phyloP scores from a whole-genome alignment of 345 rosid species.

The Gynandropsis gynandra region DNA sequence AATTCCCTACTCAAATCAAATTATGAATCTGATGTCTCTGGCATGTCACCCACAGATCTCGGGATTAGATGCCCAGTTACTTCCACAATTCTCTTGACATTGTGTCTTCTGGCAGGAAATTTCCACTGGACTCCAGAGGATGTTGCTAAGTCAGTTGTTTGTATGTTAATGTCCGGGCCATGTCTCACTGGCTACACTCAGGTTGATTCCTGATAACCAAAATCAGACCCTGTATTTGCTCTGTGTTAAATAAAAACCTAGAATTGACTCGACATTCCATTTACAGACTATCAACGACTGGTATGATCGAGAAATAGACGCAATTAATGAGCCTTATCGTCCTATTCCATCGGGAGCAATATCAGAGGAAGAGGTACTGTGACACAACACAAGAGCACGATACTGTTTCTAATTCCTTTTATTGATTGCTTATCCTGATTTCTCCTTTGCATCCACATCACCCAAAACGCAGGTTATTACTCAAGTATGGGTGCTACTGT shows the following conservation, averaged over 20 bases:
- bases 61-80: slow-evolving; percentile 12
- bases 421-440: neutral
- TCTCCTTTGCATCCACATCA: slow-evolving; percentile 14
- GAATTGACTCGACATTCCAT: slow-evolving; percentile 15
- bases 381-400: neutral
- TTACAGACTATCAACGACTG: slow-evolving; percentile 85
- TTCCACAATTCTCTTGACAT: slow-evolving; percentile 1
- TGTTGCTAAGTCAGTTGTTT: slow-evolving; percentile 79
- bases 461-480: slow-evolving; percentile 56
- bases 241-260: slow-evolving; percentile 8
- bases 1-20: neutral
- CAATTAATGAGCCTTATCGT: slow-evolving; percentile 96
- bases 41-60: neutral
- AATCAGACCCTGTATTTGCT: slow-evolving; percentile 15
- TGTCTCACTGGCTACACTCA: slow-evolving; percentile 96
- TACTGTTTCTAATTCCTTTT: neutral
- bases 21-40: neutral
- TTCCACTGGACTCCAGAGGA: slow-evolving; percentile 91
- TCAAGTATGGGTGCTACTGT: slow-evolving; percentile 81
- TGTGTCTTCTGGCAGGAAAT: slow-evolving; percentile 50
- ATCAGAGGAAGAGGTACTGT: slow-evolving; percentile 69
- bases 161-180: slow-evolving; percentile 98
- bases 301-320: slow-evolving; percentile 95
- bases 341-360: slow-evolving; percentile 96
- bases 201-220: slow-evolving; percentile 32